Base-by-base conservation (phyloP, 768 basidiomycete genomes). In the Xanthoconium purpureum region DNA sequence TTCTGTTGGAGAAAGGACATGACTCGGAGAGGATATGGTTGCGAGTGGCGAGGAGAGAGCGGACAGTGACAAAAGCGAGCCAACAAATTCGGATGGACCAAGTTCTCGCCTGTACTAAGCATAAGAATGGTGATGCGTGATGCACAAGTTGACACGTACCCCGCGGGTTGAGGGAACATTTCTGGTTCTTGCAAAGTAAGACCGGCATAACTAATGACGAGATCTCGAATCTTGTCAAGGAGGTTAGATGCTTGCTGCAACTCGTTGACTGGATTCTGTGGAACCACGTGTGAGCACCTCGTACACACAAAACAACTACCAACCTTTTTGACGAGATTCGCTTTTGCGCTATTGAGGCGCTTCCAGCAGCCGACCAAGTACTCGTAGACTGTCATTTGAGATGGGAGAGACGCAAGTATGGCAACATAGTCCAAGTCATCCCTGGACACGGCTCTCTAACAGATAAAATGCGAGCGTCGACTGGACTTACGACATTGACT, bases 361-460 rank as follows among this genome's bases (percentile, higher is more conserved):
- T 91, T 94, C 96, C 96, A 99, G 65, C 89, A 88, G 18, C 88
- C 88, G 10, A 92, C 80, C 24, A 99, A 78, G 68, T 93, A 98
- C 66, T 97, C 92, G 56, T 96, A 93, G 0, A 84, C 79, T 0
- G 95, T 94, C 70, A 93, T 85, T 52, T 85, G 73, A 9, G 82
- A 61, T 10, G 94, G 92, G 17, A 98, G 75, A 24, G 88, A 88
- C 3, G 89, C 89, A 1, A 91, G 71, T 17, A 91, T 84, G 6
- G 85, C 76, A 36, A 87, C 74, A 67, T 84, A 89, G 20, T 90
- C 88, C n/a, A 87, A 70, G 61, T 91, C 89, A 66, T 86, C 84
- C 48, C 88, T 92, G 61, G 14, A 47, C 18, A 14, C 10, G 8
- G 18, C 9, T 43, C 45, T 38, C 43, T 52, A 37, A 42, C 43